These are phyloP conservation scores for Pythium sukuiense DNA, from an alignment of 352 stramenopile genomes.

Conservation along the genomic window DNA sequence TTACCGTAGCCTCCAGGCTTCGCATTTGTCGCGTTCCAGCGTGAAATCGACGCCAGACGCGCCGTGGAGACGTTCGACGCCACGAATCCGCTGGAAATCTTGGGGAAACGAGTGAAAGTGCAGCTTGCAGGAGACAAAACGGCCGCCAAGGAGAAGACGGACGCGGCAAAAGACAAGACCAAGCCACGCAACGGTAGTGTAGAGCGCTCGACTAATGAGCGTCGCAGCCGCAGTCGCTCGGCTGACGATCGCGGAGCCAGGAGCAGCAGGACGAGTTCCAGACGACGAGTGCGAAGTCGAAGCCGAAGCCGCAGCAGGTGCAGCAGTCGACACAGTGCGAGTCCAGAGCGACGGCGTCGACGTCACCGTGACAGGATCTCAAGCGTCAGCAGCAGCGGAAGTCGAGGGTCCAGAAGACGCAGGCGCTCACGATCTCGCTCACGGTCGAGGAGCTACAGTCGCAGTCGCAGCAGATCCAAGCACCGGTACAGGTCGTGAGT, in stretches of 20 bases:
- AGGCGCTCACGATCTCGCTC: conserved; percentile 11
- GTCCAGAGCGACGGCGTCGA: neutral
- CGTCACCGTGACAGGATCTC: conserved; percentile 2
- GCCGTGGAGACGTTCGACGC: conserved; percentile 46
- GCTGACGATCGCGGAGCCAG: neutral
- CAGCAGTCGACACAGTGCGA: conserved; percentile 7
- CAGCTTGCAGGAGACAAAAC: conserved; percentile 58
- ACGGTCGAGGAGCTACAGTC: conserved; percentile 4
- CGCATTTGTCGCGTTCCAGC: conserved; percentile 71
- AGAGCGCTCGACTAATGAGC: neutral
- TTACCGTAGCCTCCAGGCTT: conserved; percentile 68
- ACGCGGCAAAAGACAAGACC: neutral
- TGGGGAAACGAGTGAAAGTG: conserved; percentile 75
- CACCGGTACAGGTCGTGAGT: neutral
- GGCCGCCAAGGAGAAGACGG: conserved; percentile 3
- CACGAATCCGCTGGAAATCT: conserved; percentile 48
- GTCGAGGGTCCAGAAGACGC: conserved; percentile 8
- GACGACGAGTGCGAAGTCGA: neutral
- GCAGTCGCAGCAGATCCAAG: neutral
- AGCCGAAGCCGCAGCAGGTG: conserved; percentile 7
- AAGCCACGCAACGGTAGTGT: neutral
- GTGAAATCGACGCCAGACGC: conserved; percentile 39
- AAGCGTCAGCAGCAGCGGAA: neutral
- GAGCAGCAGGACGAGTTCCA: neutral
- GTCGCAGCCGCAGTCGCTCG: neutral